A percentile compares a stretch with the other conserved stretches of the same genome.
phyloP scores from a whole-genome alignment of 2,329 filamentous ascomycete species.

The Dactylellina sp. region DNA sequence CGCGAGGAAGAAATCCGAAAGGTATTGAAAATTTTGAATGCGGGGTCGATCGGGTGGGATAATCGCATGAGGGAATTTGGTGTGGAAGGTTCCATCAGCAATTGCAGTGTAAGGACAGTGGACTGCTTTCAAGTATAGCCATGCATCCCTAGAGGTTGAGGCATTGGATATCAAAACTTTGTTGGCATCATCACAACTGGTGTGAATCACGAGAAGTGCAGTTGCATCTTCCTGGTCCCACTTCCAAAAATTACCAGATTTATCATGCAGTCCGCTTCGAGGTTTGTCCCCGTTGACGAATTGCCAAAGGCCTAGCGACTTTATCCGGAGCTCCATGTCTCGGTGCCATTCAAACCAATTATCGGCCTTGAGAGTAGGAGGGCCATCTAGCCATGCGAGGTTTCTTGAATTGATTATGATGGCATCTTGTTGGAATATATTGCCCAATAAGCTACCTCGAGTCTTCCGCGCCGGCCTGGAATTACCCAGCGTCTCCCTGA shows the following conservation, averaged over 20 bases:
- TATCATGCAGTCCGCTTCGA: not conserved
- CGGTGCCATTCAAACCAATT: slow-evolving; percentile 1
- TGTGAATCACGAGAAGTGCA: not conserved
- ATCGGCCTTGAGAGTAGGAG: not conserved
- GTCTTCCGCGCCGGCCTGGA: no score
- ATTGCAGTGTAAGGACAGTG: not conserved
- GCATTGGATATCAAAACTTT: not conserved
- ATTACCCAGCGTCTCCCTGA: no score
- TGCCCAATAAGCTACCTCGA: no score
- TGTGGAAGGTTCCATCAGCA: not conserved
- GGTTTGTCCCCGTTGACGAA: not conserved
- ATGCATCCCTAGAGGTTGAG: not conserved
- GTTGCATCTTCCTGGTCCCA: slow-evolving; percentile 16
- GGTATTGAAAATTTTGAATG: not conserved
- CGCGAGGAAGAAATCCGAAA: slow-evolving; percentile 2
- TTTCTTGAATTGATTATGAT: not conserved
- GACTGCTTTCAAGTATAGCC: slow-evolving; percentile 2
- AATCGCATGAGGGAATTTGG: not conserved
- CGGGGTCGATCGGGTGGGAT: not conserved
- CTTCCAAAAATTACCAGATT: not conserved
- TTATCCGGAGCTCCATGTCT: not conserved
- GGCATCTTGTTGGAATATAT: no score
- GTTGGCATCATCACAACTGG: not conserved
- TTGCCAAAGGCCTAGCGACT: not conserved
- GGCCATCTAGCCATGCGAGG: not conserved